Conservation (phyloP, 2,329 filamentous ascomycete genomes). For the Trichophyton equinum region DNA sequence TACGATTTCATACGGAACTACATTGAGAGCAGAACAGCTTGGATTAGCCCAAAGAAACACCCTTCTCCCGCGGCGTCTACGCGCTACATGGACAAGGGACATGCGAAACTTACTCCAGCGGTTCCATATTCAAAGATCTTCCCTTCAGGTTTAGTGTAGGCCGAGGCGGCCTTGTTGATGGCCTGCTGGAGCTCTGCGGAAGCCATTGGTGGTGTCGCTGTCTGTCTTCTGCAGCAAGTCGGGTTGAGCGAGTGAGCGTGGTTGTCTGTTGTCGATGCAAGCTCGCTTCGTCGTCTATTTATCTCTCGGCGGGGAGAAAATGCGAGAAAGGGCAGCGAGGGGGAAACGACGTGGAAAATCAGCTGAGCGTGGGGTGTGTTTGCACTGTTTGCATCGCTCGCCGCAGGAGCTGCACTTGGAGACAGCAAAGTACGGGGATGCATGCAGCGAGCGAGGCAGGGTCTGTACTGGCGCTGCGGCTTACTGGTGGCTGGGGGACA, state of each 20-base stretch:
- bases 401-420: neutral
- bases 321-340: neutral
- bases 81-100: conserved; percentile 13
- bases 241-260: neutral
- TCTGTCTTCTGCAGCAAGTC: neutral
- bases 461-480: neutral
- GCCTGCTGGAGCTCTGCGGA: conserved; percentile 32
- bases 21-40: conserved; percentile 9
- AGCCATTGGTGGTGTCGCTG: conserved; percentile 26
- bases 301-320: neutral
- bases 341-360: neutral
- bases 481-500: no score
- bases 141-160: conserved; percentile 39
- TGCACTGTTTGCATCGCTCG: neutral
- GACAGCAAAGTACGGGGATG: neutral
- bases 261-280: neutral
- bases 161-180: conserved; percentile 36
- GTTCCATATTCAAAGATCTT: conserved; percentile 48
- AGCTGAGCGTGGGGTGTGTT: conserved; percentile 4
- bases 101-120: conserved; percentile 43
- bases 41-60: conserved; percentile 8
- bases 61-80: neutral
- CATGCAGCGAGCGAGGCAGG: neutral
- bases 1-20: conserved; percentile 61
- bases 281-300: neutral